A percentile compares a stretch with the other conserved stretches of the same genome.
phyloP scores from a whole-genome alignment of 495 filamentous ascomycete genomes.

The Neurospora sp. region DNA sequence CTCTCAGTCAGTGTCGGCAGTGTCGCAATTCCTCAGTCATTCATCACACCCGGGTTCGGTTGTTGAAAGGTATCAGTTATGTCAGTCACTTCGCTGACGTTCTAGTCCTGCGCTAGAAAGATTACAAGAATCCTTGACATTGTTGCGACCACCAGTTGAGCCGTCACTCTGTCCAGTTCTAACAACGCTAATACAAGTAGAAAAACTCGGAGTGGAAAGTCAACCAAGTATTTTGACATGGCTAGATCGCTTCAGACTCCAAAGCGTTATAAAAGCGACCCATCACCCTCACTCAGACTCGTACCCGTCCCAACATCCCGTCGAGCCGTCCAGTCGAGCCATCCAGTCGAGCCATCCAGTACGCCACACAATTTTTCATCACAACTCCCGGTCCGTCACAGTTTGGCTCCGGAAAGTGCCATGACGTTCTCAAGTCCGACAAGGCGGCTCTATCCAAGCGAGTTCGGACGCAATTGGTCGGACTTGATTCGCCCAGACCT shows the following conservation, averaged over 20 bases:
- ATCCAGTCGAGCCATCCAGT: not conserved
- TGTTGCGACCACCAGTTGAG: not conserved
- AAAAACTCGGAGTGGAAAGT: not conserved
- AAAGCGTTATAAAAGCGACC: not conserved
- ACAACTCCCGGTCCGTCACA: not conserved
- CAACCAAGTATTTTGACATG: not conserved
- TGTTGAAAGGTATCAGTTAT: not conserved
- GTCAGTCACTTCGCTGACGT: not conserved
- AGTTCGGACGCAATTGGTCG: not conserved
- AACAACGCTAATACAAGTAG: not conserved
- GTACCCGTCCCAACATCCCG: not conserved
- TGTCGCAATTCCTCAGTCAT: not conserved
- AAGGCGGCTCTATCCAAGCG: not conserved
- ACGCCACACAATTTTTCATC: not conserved
- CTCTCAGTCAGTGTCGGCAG: not conserved
- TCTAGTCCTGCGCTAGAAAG: not conserved
- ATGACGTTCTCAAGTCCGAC: not conserved
- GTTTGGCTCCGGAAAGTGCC: not conserved
- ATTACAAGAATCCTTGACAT: too few relatives aligned
- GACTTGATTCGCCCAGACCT: not conserved
- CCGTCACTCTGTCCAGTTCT: not conserved
- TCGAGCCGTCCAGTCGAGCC: not conserved
- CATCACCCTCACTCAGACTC: not conserved
- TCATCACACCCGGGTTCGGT: not conserved
- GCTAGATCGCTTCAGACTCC: not conserved